Base-by-base conservation (phyloP, 306 rosid species). In the Quercus wislizeni region DNA sequence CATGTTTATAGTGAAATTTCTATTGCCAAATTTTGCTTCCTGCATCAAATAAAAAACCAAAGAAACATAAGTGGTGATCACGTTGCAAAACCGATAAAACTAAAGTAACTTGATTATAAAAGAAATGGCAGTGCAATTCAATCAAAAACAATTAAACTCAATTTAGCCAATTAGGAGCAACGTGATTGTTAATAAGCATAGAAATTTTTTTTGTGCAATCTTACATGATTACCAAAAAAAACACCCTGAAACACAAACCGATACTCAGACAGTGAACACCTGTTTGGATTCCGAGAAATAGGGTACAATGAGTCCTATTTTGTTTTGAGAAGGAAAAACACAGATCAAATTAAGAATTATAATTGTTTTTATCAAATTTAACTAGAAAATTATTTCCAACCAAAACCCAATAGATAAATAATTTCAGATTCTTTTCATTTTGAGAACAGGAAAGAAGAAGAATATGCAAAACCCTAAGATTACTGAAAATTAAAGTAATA, bases 1-100 rank as follows among this genome's bases (percentile, higher is more conserved):
- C 92, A 85, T 85, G 78, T 80, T 67, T 75, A 81, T 69, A 13
- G 75, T 46, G 56, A 64, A 57, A 73, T 23, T 75, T 71, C 76
- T 73, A 76, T 76, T 76, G 56, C 69, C 81, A 54, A 82, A 74
- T 35, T 6, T 64, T 69, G 76, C 74, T 77, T 81, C 72, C 91
- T 80, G 78, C 46, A 80, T 81, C 73, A 20, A 64, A 78, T 56
- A 77, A 78, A 17, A 78, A 9, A 67, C 27, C 20, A 75, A 65
- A 8, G 23, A 38, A 75, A 74, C 23, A 76, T 55, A 56, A 30
- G 21, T 19, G 33, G 3, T 18, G 28, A 54, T 59, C 5, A n/a
- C 10, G 30, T 67, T 55, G 52, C 20, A 69, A 69, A 41, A 59
- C 54, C 5, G 64, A 81, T 31, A 67, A 30, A 18, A 63, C 46